Percentiles rank a stretch among this genome's conserved stretches.
Conservation (phyloP, 2,329 filamentous ascomycete genomes). For the Stachybotrys chlorohalonatus region DNA sequence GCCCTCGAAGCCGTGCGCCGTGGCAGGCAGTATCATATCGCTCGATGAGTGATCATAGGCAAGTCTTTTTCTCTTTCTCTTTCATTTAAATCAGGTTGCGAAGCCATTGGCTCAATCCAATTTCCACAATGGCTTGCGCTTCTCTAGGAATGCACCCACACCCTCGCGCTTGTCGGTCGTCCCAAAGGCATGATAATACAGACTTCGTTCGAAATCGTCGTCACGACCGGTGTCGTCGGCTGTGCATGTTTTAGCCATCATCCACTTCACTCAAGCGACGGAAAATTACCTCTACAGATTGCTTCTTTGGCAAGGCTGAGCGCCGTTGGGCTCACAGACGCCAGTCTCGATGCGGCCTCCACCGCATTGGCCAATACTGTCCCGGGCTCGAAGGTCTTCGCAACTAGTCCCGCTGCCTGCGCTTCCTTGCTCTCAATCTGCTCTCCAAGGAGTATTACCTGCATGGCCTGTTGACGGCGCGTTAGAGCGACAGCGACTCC, state of each 20-base stretch:
- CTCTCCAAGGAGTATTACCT: conserved; percentile 19
- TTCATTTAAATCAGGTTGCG: too few species aligned
- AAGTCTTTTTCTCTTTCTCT: too few species aligned
- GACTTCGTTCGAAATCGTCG: conserved; percentile 22
- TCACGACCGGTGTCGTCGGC: conserved; percentile 15
- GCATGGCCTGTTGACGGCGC: conserved; percentile 16
- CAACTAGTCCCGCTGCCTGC: conserved; percentile 13
- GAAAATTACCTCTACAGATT: conserved; percentile 14
- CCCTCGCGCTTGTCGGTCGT: conserved; percentile 20
- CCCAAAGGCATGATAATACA: conserved; percentile 27
- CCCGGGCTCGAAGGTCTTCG: conserved; percentile 15
- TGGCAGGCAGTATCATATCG: too few species aligned
- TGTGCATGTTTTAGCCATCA: conserved; percentile 3
- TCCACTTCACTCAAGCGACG: neutral
- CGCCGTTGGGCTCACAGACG: conserved; percentile 13
- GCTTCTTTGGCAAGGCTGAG: conserved; percentile 19
- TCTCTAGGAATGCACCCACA: conserved; percentile 19
- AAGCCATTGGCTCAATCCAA: neutral
- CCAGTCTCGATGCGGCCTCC: conserved; percentile 13
- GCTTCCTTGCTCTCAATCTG: conserved; percentile 17
- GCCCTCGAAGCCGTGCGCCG: too few species aligned
- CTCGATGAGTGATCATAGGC: too few species aligned
- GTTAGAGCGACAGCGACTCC: neutral
- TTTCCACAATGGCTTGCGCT: conserved; percentile 12
- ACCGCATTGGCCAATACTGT: conserved; percentile 16